These are phyloP conservation scores for Lipomyces anomalus DNA, from an alignment of 805 yeast genomes.

Conservation along the genomic window DNA sequence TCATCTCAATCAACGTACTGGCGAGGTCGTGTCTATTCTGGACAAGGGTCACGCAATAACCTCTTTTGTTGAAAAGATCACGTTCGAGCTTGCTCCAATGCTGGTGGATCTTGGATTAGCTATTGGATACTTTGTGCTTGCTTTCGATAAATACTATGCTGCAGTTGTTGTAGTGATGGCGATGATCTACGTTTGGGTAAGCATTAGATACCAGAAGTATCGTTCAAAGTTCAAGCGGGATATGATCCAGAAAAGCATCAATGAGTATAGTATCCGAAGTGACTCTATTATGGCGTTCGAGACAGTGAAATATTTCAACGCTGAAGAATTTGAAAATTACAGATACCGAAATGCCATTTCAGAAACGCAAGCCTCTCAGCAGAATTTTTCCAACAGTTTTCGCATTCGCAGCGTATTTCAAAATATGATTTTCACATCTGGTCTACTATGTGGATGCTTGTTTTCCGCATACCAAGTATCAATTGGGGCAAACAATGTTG, in stretches of 20 bases:
- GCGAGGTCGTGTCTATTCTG: conserved; percentile 14
- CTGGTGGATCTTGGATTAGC: conserved; percentile 16
- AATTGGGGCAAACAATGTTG: conserved; percentile 12
- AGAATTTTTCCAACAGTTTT: conserved; percentile 6
- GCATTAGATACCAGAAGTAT: conserved; percentile 7
- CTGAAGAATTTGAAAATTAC: conserved; percentile 17
- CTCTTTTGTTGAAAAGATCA: conserved; percentile 16
- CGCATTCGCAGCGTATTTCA: conserved; percentile 11
- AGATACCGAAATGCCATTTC: conserved; percentile 14
- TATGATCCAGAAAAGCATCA: conserved; percentile 6
- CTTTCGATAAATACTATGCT: conserved; percentile 15
- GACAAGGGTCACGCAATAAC: conserved; percentile 13
- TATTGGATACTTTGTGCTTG: conserved; percentile 13
- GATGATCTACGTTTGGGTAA: conserved; percentile 14
- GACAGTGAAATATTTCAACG: conserved; percentile 22
- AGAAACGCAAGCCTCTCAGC: conserved; percentile 6
- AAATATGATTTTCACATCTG: conserved; percentile 16
- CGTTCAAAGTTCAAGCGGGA: conserved; percentile 11
- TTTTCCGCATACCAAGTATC: conserved; percentile 18
- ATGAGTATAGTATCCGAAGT: conserved; percentile 9
- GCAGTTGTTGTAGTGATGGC: conserved; percentile 12
- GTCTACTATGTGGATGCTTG: conserved; percentile 12
- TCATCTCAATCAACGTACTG: conserved; percentile 12
- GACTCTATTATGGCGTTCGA: conserved; percentile 20
- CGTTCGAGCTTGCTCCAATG: conserved; percentile 19